Conservation (phyloP, 1,284 basidiomycete species). For the Leccinum griseonigrum region DNA sequence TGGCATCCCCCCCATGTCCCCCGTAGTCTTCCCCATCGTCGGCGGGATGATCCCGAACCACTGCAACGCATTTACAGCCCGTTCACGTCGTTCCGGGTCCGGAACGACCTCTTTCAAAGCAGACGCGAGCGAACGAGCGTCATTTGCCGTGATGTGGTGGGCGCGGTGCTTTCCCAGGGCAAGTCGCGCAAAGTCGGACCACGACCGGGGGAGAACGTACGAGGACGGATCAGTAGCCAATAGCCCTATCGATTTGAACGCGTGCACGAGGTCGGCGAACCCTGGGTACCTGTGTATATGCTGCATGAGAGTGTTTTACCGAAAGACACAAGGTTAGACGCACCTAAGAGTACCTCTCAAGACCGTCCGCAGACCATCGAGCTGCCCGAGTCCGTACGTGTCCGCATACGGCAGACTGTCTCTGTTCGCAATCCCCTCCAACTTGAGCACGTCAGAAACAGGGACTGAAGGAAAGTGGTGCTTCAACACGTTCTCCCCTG, state of each 20-base stretch:
- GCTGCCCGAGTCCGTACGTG: slow-evolving; percentile 63
- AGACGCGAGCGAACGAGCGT: slow-evolving; percentile 30
- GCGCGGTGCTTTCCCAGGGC: slow-evolving; percentile 28
- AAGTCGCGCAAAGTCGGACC: slow-evolving; percentile 45
- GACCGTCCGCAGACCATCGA: slow-evolving; percentile 59
- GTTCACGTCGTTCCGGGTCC: slow-evolving; percentile 30
- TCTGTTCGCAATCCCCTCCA: slow-evolving; percentile 91
- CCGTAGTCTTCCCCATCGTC: neutral
- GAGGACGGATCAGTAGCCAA: slow-evolving; percentile 44
- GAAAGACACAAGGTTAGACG: slow-evolving; percentile 4
- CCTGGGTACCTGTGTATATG: slow-evolving; percentile 71
- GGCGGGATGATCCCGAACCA: slow-evolving; percentile 54
- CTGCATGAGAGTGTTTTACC: neutral
- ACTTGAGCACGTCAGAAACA: slow-evolving; percentile 62
- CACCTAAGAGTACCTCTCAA: slow-evolving; percentile 86
- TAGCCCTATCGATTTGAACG: slow-evolving; percentile 75
- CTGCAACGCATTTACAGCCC: slow-evolving; percentile 51
- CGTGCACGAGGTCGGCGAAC: slow-evolving; percentile 74
- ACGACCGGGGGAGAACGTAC: slow-evolving; percentile 41
- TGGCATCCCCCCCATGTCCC: slow-evolving; percentile 5
- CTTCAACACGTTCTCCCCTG: slow-evolving; percentile 54
- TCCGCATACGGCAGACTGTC: slow-evolving; percentile 79
- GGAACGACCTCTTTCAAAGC: slow-evolving; percentile 43
- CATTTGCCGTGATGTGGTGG: slow-evolving; percentile 23
- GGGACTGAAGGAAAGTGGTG: slow-evolving; percentile 65